Percentiles rank a stretch among this genome's conserved stretches.
These are phyloP conservation scores for Oryza punctata DNA, from an alignment of 176 grass and related monocot species.

Conservation along the genomic window DNA sequence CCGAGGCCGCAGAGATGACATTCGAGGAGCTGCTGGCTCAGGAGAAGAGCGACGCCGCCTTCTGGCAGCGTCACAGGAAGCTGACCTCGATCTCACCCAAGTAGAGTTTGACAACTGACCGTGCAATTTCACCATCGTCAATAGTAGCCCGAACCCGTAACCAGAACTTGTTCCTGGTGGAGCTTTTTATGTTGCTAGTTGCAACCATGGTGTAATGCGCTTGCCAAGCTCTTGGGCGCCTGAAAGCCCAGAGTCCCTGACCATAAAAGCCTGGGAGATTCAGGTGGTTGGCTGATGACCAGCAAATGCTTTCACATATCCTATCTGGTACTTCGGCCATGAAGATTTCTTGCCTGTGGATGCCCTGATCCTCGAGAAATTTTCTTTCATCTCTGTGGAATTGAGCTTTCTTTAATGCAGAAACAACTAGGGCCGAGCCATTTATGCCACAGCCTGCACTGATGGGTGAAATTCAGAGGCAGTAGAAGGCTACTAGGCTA, in stretches of 20 bases:
- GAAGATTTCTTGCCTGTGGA: neutral
- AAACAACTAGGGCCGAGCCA: neutral
- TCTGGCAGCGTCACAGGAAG: constrained; percentile 82
- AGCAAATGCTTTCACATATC: neutral
- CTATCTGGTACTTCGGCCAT: neutral
- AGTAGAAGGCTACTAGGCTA: too few species aligned
- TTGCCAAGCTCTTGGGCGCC: neutral
- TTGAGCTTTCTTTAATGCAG: neutral
- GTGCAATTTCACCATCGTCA: neutral
- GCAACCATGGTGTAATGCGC: neutral
- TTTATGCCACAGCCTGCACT: neutral
- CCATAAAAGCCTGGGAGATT: neutral
- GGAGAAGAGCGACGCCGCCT: constrained; percentile 85
- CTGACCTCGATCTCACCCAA: constrained; percentile 54
- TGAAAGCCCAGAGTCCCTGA: constrained; percentile 3
- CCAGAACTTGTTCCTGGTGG: neutral
- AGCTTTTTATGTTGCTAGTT: neutral
- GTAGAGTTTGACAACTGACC: constrained; percentile 1
- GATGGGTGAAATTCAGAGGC: neutral
- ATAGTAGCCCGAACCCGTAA: neutral
- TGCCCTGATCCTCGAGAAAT: neutral
- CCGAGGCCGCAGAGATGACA: constrained; percentile 62
- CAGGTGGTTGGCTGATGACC: constrained; percentile 10
- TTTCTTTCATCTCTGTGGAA: too few species aligned
- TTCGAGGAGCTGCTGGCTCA: constrained; percentile 90